Evolutionary conservation across 2,329 filamentous ascomycete genomes (phyloP).

Genomic region (Colletotrichum agaves): DNA sequence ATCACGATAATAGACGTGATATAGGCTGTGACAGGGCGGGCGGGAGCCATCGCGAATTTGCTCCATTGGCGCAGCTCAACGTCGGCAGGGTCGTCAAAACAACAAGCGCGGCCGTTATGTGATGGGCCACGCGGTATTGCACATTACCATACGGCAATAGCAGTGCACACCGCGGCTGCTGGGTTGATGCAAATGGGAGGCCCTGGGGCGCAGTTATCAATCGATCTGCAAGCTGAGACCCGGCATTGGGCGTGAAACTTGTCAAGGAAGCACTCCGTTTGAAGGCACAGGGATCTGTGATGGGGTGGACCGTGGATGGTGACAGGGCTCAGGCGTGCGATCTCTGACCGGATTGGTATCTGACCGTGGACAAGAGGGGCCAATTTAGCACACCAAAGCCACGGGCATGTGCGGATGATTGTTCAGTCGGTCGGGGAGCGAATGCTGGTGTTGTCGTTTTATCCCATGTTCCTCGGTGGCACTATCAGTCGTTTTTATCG

Average conservation of each 20-base stretch:
- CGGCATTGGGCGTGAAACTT: slow-evolving; percentile 53
- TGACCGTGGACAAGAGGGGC: slow-evolving; percentile 41
- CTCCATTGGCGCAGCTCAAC: slow-evolving; percentile 16
- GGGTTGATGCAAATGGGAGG: slow-evolving; percentile 31
- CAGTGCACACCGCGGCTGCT: slow-evolving; percentile 15
- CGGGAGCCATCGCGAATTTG: slow-evolving; percentile 23
- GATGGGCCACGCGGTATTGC: slow-evolving; percentile 1
- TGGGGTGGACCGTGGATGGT: slow-evolving; percentile 34
- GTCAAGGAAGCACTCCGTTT: slow-evolving; percentile 42
- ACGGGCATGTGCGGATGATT: slow-evolving; percentile 36
- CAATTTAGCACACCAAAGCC: slow-evolving; percentile 23
- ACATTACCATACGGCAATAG: not conserved
- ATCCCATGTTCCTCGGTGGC: slow-evolving; percentile 14
- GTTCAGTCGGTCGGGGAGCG: slow-evolving; percentile 34
- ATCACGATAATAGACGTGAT: slow-evolving; percentile 22
- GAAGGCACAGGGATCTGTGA: slow-evolving; percentile 35
- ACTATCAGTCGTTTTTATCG: not conserved
- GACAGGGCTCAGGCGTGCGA: slow-evolving; percentile 39
- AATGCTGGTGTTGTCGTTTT: slow-evolving; percentile 22
- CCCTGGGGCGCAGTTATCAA: slow-evolving; percentile 45
- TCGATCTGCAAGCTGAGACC: slow-evolving; percentile 57
- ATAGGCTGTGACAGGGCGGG: slow-evolving; percentile 24
- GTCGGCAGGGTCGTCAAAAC: slow-evolving; percentile 10
- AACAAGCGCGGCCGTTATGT: slow-evolving; percentile 11
- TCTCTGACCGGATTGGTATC: slow-evolving; percentile 47